Base-by-base conservation (phyloP, 768 basidiomycete genomes). In the Mycena capillaripes region DNA sequence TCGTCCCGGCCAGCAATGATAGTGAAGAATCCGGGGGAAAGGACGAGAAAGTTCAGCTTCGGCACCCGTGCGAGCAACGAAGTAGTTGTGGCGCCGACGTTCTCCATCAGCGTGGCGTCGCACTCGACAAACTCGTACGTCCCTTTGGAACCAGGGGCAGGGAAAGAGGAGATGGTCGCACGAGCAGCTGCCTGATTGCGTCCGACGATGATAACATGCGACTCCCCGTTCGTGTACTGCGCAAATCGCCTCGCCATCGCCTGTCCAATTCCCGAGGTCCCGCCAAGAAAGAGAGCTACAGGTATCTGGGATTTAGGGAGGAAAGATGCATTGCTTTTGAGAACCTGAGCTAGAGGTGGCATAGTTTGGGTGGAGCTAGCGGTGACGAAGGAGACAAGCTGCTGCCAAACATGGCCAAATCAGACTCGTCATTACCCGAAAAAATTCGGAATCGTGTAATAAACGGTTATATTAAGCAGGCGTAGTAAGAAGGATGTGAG, bases 181-280 rank as follows among this genome's bases (percentile, higher is more conserved):
- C 81, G 76, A 2, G 81, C 85, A 9, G 82, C 82, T 4, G 61
- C 66, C 46, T 79, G 72, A 73, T 84, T 85, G 61, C 84, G 81
- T 3, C 85, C 85, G 34, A 81, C 73, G 69, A 86, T 71, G 69
- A 86, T 78, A 74, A 86, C 84, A 65, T 85, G 83, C 23, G 82
- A 77, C 65, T 83, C 79, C 53, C 84, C 84, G 36, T 84, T 79
- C 5, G 84, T 82, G 75, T 83, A 78, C 23, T 76, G 72, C 4
- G 84, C 83, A 66, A 85, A 83, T 19, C 79, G 77, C 50, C 79
- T 73, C 0, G 84, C 84, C 59, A 81, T 80, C 9, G 78, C 84
- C 61, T 81, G 78, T 27, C 84, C 85, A 30, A 79, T 79, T 27
- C 79, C 79, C 6, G 78, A 77, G 4, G 78, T 78, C 21, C 79